Percentiles rank a stretch among this genome's conserved stretches.
Evolutionary conservation across 257 asterid genomes (phyloP).

Genomic region (Gentiana dahurica): DNA sequence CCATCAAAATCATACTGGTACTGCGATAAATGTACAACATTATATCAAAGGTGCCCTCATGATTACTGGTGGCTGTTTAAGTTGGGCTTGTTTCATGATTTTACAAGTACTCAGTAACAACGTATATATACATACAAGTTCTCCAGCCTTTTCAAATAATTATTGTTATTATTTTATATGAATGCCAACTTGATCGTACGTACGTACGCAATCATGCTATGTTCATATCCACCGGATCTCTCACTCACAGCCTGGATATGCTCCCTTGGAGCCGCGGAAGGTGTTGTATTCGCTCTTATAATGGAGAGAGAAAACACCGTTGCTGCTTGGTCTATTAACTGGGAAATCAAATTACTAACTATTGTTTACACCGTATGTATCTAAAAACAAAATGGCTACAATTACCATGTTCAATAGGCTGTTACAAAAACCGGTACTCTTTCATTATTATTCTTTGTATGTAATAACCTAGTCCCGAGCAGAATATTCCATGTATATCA

Average conservation of each 20-base stretch:
- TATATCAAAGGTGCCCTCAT: slow-evolving; percentile 75
- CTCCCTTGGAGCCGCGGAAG: slow-evolving; percentile 66
- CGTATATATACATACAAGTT: no score
- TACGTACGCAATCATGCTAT: slow-evolving; percentile 54
- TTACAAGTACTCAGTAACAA: slow-evolving; percentile 34
- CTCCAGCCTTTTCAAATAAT: no score
- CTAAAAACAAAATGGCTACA: no score
- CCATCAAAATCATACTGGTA: slow-evolving; percentile 18
- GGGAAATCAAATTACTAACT: slow-evolving; percentile 69
- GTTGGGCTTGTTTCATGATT: slow-evolving; percentile 87
- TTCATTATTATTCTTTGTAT: slow-evolving; percentile 12
- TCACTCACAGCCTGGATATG: slow-evolving; percentile 95
- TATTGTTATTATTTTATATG: no score
- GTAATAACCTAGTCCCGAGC: no score
- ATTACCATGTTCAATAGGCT: no score
- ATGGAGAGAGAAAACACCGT: slow-evolving; percentile 53
- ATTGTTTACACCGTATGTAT: slow-evolving; percentile 33
- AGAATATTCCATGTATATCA: background rate
- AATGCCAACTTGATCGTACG: no score
- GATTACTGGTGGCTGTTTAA: slow-evolving; percentile 69
- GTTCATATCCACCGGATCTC: slow-evolving; percentile 63
- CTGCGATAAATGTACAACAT: slow-evolving; percentile 34
- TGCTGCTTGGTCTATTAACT: slow-evolving; percentile 63
- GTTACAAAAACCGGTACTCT: no score
- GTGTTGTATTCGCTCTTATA: slow-evolving; percentile 48